Conservation (phyloP, 306 rosid genomes). For the Rosa chinensis region DNA sequence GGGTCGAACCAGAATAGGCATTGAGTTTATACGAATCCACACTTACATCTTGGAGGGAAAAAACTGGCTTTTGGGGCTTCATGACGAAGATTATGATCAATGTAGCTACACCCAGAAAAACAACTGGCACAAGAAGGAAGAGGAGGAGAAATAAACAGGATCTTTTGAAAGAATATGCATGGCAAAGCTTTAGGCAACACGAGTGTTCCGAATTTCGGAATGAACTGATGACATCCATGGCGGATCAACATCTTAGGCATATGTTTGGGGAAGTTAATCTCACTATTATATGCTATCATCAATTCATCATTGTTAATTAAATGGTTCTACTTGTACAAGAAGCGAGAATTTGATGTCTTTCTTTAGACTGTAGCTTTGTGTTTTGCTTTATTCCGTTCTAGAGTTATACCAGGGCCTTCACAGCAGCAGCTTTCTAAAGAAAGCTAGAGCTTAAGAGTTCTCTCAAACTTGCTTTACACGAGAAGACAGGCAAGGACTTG, state of each 20-base stretch:
- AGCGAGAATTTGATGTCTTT: conserved; percentile 43
- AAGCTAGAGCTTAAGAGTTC: conserved; percentile 6
- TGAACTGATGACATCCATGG: conserved; percentile 36
- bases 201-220: conserved; percentile 9
- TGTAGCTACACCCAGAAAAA: conserved; percentile 29
- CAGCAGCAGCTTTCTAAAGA: conserved; percentile 12
- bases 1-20: conserved; percentile 20
- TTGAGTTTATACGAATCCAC: conserved; percentile 32
- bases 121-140: conserved; percentile 25
- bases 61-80: conserved; percentile 44
- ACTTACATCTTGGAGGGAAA: conserved; percentile 20
- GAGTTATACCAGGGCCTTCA: conserved; percentile 29
- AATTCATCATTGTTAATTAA: conserved; percentile 10
- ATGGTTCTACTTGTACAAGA: conserved; percentile 14
- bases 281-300: neutral
- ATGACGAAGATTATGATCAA: conserved; percentile 28
- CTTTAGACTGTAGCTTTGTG: conserved; percentile 32
- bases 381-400: conserved; percentile 33
- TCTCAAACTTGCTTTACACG: neutral
- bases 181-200: conserved; percentile 10
- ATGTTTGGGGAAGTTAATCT: conserved; percentile 3
- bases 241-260: conserved; percentile 15
- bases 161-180: conserved; percentile 34
- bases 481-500: neutral
- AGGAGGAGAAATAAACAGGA: conserved; percentile 36